A percentile compares a stretch with the other conserved stretches of the same genome.
Conservation (phyloP, 352 stramenopile genomes). For the Globisporangium alternatum region DNA sequence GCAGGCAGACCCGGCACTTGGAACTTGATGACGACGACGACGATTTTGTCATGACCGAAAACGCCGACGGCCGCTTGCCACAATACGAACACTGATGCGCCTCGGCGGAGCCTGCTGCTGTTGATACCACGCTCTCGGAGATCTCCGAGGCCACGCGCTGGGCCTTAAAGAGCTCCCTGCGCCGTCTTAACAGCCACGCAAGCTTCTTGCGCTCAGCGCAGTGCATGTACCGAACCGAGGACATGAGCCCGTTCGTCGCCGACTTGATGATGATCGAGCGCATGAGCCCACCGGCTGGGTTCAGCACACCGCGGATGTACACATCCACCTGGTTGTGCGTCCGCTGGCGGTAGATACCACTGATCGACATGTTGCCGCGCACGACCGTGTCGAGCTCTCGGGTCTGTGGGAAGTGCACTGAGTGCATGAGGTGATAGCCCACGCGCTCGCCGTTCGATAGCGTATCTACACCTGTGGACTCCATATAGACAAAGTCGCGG, state of each 20-base stretch:
- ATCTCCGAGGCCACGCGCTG: not conserved
- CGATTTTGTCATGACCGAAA: not conserved
- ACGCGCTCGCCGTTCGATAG: conserved; percentile 48
- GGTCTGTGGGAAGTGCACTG: conserved; percentile 52
- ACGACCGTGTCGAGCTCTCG: conserved; percentile 28
- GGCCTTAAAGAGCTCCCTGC: conserved; percentile 2
- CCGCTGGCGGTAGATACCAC: conserved; percentile 48
- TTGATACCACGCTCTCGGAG: not conserved
- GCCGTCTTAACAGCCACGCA: conserved; percentile 7
- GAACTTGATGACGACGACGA: not conserved
- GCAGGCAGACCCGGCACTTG: conserved; percentile 2
- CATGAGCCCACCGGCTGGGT: conserved; percentile 40
- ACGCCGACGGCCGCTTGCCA: not conserved
- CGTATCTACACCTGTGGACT: conserved; percentile 38
- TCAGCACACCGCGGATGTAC: conserved; percentile 29
- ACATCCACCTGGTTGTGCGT: conserved; percentile 21
- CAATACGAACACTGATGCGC: not conserved
- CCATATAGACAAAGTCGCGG: conserved; percentile 57
- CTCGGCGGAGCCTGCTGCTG: not conserved
- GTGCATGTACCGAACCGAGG: conserved; percentile 23
- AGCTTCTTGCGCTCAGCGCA: conserved; percentile 15
- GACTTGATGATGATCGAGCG: conserved; percentile 36
- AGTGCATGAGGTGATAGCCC: conserved; percentile 64
- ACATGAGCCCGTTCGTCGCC: conserved; percentile 28
- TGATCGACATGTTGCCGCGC: conserved; percentile 51